Evolutionary conservation across 495 filamentous ascomycete genomes (phyloP), one percentile per base, ranked within the genome.

Genomic region (Polyplosphaeria fusca): DNA sequence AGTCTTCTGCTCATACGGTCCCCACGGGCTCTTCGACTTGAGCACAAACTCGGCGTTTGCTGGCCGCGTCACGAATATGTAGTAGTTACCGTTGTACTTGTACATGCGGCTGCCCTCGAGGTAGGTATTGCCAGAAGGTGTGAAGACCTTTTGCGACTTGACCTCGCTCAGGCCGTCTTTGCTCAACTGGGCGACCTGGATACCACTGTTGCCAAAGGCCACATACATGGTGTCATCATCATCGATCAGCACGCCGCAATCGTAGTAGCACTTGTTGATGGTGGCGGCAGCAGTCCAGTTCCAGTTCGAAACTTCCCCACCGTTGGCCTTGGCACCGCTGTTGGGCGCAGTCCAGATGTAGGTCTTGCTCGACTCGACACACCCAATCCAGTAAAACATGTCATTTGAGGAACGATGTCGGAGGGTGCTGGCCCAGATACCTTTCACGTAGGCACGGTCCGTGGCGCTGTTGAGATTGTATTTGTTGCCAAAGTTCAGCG

Each of bases 71-170:
- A 71, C 68, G 4, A 80, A 68, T 47, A 85, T 78, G 61, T 82
- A 83, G 63, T 81, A 83, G 12, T 59, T 53, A 1, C 77, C 80
- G 30, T 79, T 72, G 46, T 67, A 70, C 60, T 82, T 77, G 55
- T 84, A 85, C 66, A 85, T 70, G 13, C 81, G 72, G 11, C 75
- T 71, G 4, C 82, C 81, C 53, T 85, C 82, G 40, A 83, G 70
- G 19, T 72, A 73, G 19, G 60, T 62, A 7, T 67, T 55, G 38
- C 60, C 65, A 0, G 67, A 60, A 3, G 71, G 59, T 5, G 59
- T 61, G 63, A 72, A 78, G 5, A 82, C 73, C 5, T 70, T 35
- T 49, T 77, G 68, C 3, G 71, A 69, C 42, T 68, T 68, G 7
- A 75, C 76, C 37, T 77, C 62, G 40, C 67, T 70, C 1, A 76